phyloP scores from a whole-genome alignment of 2,329 filamentous ascomycete genomes.

The Trichoderma semiorbis region DNA sequence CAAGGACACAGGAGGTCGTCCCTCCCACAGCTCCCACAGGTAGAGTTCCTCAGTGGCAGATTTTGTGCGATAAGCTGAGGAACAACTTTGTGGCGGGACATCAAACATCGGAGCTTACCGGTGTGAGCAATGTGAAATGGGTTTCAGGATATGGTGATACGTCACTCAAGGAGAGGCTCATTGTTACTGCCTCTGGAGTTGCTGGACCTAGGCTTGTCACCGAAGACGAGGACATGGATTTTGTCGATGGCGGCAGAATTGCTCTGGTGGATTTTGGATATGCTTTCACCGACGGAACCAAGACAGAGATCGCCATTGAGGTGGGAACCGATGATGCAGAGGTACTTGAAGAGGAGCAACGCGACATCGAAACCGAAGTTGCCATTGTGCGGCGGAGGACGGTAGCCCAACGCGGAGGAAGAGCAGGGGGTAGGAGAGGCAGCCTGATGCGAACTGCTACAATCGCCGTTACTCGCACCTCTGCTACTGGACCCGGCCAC shows the following conservation, averaged over 20 bases:
- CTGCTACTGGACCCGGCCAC: constrained; percentile 25
- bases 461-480: neutral
- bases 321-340: constrained; percentile 69
- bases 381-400: constrained; percentile 74
- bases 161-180: constrained; percentile 53
- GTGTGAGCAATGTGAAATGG: constrained; percentile 69
- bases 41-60: constrained; percentile 63
- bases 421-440: neutral
- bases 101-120: constrained; percentile 61
- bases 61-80: constrained; percentile 63
- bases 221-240: constrained; percentile 69
- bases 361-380: constrained; percentile 73
- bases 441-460: constrained; percentile 49
- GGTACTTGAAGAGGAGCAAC: constrained; percentile 66
- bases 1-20: constrained; percentile 27
- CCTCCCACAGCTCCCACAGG: constrained; percentile 29
- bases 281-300: constrained; percentile 50
- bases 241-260: constrained; percentile 74
- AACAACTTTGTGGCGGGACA: constrained; percentile 69
- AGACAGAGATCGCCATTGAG: constrained; percentile 64
- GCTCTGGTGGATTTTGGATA: constrained; percentile 73
- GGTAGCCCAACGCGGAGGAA: constrained; percentile 56
- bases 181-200: constrained; percentile 71
- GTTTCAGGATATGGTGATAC: constrained; percentile 54
- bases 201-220: constrained; percentile 53